These are phyloP conservation scores for Meyerozyma athensensis DNA, from an alignment of 1,139 yeast species.

Conservation along the genomic window DNA sequence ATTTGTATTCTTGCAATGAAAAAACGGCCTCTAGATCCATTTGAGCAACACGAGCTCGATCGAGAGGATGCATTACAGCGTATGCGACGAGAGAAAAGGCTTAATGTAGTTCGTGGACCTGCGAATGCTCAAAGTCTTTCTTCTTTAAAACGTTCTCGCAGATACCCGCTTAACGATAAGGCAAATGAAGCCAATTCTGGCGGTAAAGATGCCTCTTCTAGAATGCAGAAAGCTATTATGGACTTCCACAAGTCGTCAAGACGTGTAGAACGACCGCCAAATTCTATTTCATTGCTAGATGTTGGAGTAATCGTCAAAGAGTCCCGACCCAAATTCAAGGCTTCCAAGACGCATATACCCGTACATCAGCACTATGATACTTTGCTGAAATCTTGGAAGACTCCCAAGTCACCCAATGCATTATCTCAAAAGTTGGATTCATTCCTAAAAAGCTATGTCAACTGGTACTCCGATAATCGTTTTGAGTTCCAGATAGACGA, in stretches of 20 bases:
- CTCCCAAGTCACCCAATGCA: background rate
- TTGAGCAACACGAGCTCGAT: conserved; percentile 1
- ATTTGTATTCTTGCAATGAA: background rate
- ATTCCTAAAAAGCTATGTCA: background rate
- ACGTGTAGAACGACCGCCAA: conserved; percentile 1
- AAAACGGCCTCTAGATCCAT: background rate
- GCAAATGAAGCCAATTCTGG: background rate
- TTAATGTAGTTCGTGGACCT: background rate
- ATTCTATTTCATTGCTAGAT: conserved; percentile 12
- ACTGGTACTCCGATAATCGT: conserved; percentile 3
- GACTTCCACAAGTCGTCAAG: background rate
- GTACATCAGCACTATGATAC: background rate
- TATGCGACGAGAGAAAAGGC: background rate
- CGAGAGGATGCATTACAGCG: background rate
- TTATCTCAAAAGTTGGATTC: background rate
- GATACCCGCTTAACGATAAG: background rate
- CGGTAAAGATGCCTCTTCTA: background rate
- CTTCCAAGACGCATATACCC: background rate
- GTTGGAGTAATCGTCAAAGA: conserved; percentile 4
- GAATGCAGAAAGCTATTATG: background rate
- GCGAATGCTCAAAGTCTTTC: background rate
- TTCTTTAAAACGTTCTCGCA: background rate
- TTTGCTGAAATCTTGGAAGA: too few species aligned
- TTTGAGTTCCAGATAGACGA: conserved; percentile 2
- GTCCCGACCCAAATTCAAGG: background rate